phyloP scores from a whole-genome alignment of 1,284 basidiomycete genomes.

The Malassezia psittaci region DNA sequence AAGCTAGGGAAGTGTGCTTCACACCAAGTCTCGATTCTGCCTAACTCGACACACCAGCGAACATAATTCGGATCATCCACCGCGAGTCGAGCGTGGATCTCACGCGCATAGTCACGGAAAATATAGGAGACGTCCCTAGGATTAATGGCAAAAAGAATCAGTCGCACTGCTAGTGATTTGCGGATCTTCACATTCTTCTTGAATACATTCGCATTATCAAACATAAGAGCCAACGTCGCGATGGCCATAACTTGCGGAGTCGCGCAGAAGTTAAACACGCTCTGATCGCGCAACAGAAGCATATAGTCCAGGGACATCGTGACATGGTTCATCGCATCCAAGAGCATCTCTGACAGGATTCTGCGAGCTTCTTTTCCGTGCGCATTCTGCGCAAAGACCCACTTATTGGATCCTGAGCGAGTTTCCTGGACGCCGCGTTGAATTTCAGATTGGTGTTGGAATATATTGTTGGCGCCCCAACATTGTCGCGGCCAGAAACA shows the following conservation, averaged over 20 bases:
- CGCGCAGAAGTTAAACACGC: slow-evolving; percentile 90
- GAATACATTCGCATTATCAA: slow-evolving; percentile 86
- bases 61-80: slow-evolving; percentile 74
- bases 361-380: slow-evolving; percentile 33
- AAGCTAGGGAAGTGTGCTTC: slow-evolving; percentile 42
- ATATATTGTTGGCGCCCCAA: slow-evolving; percentile 55
- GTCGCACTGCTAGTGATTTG: slow-evolving; percentile 70
- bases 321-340: slow-evolving; percentile 77
- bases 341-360: slow-evolving; percentile 64
- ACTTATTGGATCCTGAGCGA: slow-evolving; percentile 21
- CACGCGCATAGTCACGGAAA: slow-evolving; percentile 70
- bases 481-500: slow-evolving; percentile 94
- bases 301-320: slow-evolving; percentile 84
- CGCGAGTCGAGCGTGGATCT: slow-evolving; percentile 69
- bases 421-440: slow-evolving; percentile 37
- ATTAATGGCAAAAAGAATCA: slow-evolving; percentile 83
- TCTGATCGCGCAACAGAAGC: slow-evolving; percentile 74
- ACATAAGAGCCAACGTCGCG: slow-evolving; percentile 80
- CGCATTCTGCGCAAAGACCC: slow-evolving; percentile 20
- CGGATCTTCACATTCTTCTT: slow-evolving; percentile 88
- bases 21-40: slow-evolving; percentile 41
- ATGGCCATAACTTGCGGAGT: slow-evolving; percentile 94
- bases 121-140: slow-evolving; percentile 81
- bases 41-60: slow-evolving; percentile 37
- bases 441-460: slow-evolving; percentile 32